Evolutionary conservation across 2,329 filamentous ascomycete genomes (phyloP).

Genomic region (Zarea fungicola): DNA sequence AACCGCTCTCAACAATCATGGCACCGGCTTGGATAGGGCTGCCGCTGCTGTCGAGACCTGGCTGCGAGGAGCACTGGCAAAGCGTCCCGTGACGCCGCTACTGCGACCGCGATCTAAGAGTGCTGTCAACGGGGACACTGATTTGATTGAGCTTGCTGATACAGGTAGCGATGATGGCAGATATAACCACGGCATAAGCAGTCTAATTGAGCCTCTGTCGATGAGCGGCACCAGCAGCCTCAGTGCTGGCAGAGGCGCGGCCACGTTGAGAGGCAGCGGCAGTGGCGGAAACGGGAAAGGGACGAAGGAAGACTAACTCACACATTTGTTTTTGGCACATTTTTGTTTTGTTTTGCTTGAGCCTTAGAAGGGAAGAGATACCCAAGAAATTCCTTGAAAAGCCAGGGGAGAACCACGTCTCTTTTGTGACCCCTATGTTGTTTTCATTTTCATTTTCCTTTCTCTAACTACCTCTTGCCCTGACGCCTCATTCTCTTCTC

Average conservation of each 20-base stretch:
- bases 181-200: constrained; percentile 20
- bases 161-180: constrained; percentile 51
- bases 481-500: background rate
- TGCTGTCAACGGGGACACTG: constrained; percentile 41
- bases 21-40: constrained; percentile 67
- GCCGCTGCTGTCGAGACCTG: constrained; percentile 86
- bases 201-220: constrained; percentile 27
- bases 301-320: constrained; percentile 40
- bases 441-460: background rate
- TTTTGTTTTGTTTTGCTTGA: background rate
- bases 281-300: constrained; percentile 34
- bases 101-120: constrained; percentile 30
- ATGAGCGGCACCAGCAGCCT: constrained; percentile 32
- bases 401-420: background rate
- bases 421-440: background rate
- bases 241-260: constrained; percentile 31
- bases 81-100: constrained; percentile 49
- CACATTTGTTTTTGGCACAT: background rate
- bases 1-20: constrained; percentile 38
- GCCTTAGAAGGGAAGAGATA: constrained; percentile 4
- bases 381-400: constrained; percentile 1
- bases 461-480: too few relatives aligned
- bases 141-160: constrained; percentile 69
- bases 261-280: constrained; percentile 31
- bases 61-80: constrained; percentile 75